phyloP scores from a whole-genome alignment of 2,329 filamentous ascomycete species.

The Aspergillus arachidicola region DNA sequence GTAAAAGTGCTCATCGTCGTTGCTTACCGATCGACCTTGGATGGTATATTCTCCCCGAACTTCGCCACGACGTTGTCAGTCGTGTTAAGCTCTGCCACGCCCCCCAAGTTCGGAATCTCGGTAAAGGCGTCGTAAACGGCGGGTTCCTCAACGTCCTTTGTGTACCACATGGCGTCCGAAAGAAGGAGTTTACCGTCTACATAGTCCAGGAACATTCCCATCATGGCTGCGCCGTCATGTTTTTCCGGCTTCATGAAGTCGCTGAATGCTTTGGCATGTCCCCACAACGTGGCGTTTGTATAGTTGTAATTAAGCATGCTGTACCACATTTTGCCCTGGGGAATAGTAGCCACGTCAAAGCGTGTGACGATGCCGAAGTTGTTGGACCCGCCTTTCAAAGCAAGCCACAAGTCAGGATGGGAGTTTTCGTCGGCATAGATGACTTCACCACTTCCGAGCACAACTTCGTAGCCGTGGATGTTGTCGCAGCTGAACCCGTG shows the following conservation, averaged over 20 bases:
- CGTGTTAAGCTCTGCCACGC: too few relatives aligned
- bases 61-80: background rate
- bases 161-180: background rate
- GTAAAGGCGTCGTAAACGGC: too few relatives aligned
- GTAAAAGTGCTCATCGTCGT: too few relatives aligned
- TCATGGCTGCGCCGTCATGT: background rate
- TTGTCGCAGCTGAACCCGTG: background rate
- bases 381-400: background rate
- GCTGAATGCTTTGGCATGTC: background rate
- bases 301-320: background rate
- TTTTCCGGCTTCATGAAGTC: background rate
- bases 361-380: background rate
- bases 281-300: background rate
- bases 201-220: background rate
- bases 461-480: background rate
- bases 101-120: too few relatives aligned
- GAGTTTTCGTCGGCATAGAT: background rate
- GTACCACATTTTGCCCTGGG: background rate
- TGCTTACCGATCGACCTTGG: background rate
- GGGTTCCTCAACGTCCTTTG: background rate
- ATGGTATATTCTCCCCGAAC: background rate
- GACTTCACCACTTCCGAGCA: background rate
- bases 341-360: background rate
- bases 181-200: background rate
- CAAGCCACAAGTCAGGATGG: background rate